Evolutionary conservation across 2,329 filamentous ascomycete species (phyloP), one percentile per base, ranked within the genome.

Genomic region (Talaromyces sp.): DNA sequence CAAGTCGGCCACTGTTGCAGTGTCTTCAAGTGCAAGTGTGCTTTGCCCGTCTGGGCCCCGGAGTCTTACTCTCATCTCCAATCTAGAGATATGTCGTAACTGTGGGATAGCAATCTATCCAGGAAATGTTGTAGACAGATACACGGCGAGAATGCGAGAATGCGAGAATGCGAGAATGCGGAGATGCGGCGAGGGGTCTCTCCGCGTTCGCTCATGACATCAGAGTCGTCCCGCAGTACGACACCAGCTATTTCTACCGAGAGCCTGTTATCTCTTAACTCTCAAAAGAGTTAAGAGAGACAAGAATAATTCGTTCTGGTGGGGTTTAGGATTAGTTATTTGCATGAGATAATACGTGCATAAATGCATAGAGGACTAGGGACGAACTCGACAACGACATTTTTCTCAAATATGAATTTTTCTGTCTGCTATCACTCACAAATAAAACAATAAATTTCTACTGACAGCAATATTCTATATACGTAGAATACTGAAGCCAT

Each of bases 11-110:
- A 81, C 68, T 8, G 77, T 81, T 58, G 90, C 88, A 64, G 84
- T 78, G 60, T 92, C 87, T 40, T 86, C 80, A 31, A 96, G 79
- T 16, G 85, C 85, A 58, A 96, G 78, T 3, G 86, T 88, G 36
- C 88, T 87, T 54, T 87, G 86, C 65, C 92, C 92, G 51, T 83
- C 82, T 1, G 92, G 92, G 10, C 87, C 88, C 63, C 91, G 87
- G 56, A 94, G 85, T 64, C 91, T 86, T 62, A 95, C 81, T 66
- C 88, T 86, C 84, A 96, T 94, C 27, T 56, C 59, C n/a, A 28
- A 10, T 31, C 28, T 34, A 16, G 8, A 31, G 18, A 23, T 5
- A 4, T 31, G 4, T 55, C 33, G n/a, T 12, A 34, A 27, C 3
- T 31, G 5, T 34, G 28, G 9, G 14, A 18, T 18, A 34, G 18